phyloP scores from a whole-genome alignment of 768 basidiomycete genomes.

The Mycena polygramma region DNA sequence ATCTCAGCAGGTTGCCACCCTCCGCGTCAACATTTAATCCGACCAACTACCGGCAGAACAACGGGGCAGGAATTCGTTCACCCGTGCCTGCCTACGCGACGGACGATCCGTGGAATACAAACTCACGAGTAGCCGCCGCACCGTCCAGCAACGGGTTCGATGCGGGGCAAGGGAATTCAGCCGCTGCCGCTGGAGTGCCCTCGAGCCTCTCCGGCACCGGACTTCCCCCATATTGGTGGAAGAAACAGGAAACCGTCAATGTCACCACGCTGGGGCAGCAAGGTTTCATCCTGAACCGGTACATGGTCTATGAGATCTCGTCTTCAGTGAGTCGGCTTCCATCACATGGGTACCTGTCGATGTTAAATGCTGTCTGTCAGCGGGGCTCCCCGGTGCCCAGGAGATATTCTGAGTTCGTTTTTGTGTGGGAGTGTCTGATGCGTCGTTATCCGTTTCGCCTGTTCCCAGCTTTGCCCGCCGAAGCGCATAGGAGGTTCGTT shows the following conservation, averaged over 20 bases:
- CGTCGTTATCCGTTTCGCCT: conserved; percentile 95
- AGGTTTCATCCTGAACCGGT: conserved; percentile 91
- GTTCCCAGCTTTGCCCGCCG: conserved; percentile 87
- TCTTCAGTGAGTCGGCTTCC: conserved; percentile 72
- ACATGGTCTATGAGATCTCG: conserved; percentile 85
- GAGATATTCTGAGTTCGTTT: conserved; percentile 94
- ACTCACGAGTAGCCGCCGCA: conserved; percentile 49
- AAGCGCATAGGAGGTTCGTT: conserved; percentile 90
- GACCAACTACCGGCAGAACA: conserved; percentile 60
- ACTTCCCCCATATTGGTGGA: conserved; percentile 89
- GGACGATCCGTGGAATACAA: conserved; percentile 78
- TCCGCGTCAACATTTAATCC: conserved; percentile 65
- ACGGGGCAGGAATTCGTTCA: conserved; percentile 52
- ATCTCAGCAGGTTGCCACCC: conserved; percentile 69
- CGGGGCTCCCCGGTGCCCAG: conserved; percentile 79
- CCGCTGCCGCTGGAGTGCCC: conserved; percentile 62
- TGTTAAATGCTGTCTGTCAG: conserved; percentile 47
- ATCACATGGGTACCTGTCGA: neutral
- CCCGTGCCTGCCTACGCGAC: conserved; percentile 67
- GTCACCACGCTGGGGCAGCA: conserved; percentile 88
- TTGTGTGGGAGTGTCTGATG: conserved; percentile 87
- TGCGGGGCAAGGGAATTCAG: conserved; percentile 43
- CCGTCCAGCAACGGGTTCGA: conserved; percentile 49
- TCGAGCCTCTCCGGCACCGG: conserved; percentile 80
- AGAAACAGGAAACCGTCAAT: conserved; percentile 77